These are phyloP conservation scores for Arthrobotrys sinensis DNA, from an alignment of 2,329 filamentous ascomycete genomes.

Conservation along the genomic window DNA sequence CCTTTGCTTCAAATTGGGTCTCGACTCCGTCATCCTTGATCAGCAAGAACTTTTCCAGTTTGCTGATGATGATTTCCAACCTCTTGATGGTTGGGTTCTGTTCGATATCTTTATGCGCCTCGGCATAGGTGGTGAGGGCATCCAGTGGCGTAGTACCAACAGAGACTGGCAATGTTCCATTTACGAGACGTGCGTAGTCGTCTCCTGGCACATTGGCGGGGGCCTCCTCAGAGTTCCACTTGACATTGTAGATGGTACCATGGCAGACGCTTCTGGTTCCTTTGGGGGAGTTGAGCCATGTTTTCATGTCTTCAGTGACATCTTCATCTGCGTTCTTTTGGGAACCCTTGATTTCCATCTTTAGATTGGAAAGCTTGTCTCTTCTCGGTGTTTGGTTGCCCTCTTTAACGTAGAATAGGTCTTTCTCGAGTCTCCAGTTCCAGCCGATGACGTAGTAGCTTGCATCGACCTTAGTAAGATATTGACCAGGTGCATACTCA, in stretches of 20 bases:
- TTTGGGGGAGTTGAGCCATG: slow-evolving; percentile 43
- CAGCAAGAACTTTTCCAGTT: slow-evolving; percentile 64
- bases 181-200: slow-evolving; percentile 1
- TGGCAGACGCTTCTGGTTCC: slow-evolving; percentile 65
- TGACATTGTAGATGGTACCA: slow-evolving; percentile 67
- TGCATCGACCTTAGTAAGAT: slow-evolving; percentile 63
- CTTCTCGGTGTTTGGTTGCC: slow-evolving; percentile 5
- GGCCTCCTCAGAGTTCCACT: slow-evolving; percentile 65
- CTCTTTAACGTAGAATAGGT: slow-evolving; percentile 15
- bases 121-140: slow-evolving; percentile 66
- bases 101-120: slow-evolving; percentile 61
- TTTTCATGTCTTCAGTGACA: slow-evolving; percentile 58
- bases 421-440: slow-evolving; percentile 49
- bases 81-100: slow-evolving; percentile 28
- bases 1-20: slow-evolving; percentile 65
- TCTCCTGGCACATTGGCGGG: slow-evolving; percentile 66
- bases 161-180: slow-evolving; percentile 62
- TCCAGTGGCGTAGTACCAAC: slow-evolving; percentile 69
- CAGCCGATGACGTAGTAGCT: slow-evolving; percentile 69
- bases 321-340: slow-evolving; percentile 49
- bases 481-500: slow-evolving; percentile 62
- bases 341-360: slow-evolving; percentile 27
- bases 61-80: slow-evolving; percentile 65
- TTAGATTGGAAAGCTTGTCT: slow-evolving; percentile 15
- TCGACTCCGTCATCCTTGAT: slow-evolving; percentile 66